phyloP scores from a whole-genome alignment of 495 filamentous ascomycete species.

The Clavariopsis aquatica region DNA sequence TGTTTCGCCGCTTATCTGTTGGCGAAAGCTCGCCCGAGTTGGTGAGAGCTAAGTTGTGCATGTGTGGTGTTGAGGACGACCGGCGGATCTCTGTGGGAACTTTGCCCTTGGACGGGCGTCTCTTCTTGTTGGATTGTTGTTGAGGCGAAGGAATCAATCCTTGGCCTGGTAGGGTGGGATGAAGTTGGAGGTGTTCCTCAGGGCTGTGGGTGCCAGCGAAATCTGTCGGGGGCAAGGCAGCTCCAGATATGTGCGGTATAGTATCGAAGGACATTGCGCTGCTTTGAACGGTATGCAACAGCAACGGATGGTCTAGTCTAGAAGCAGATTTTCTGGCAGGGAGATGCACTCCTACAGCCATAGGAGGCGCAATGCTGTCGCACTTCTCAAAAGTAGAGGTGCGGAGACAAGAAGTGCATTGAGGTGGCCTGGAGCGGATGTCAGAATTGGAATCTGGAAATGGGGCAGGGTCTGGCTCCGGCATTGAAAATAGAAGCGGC shows the following conservation, averaged over 20 bases:
- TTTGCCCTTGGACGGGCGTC: conserved; percentile 32
- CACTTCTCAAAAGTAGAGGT: conserved; percentile 24
- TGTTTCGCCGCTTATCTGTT: conserved; percentile 89
- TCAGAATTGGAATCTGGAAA: conserved; percentile 14
- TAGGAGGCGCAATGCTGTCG: conserved; percentile 23
- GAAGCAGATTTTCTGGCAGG: conserved; percentile 32
- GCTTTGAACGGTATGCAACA: conserved; percentile 19
- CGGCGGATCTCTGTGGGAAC: conserved; percentile 56
- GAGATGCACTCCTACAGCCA: conserved; percentile 37
- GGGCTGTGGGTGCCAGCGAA: conserved; percentile 2
- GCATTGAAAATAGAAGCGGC: conserved; percentile 6
- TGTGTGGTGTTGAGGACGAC: conserved; percentile 67
- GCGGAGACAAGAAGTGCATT: conserved; percentile 26
- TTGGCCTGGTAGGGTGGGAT: conserved; percentile 12
- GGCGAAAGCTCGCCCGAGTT: conserved; percentile 49
- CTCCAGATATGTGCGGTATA: conserved; percentile 26
- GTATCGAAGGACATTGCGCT: conserved; percentile 34
- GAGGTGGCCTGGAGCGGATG: conserved; percentile 9
- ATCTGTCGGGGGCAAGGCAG: conserved; percentile 27
- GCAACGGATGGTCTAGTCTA: conserved; percentile 26
- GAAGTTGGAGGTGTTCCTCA: conserved; percentile 9
- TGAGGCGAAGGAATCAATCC: conserved; percentile 10
- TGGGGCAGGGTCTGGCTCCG: not conserved
- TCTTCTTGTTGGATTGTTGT: conserved; percentile 27
- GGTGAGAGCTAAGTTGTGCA: conserved; percentile 54